These are phyloP conservation scores for Candida parachauliodes DNA, from an alignment of 805 yeast species.

Conservation along the genomic window DNA sequence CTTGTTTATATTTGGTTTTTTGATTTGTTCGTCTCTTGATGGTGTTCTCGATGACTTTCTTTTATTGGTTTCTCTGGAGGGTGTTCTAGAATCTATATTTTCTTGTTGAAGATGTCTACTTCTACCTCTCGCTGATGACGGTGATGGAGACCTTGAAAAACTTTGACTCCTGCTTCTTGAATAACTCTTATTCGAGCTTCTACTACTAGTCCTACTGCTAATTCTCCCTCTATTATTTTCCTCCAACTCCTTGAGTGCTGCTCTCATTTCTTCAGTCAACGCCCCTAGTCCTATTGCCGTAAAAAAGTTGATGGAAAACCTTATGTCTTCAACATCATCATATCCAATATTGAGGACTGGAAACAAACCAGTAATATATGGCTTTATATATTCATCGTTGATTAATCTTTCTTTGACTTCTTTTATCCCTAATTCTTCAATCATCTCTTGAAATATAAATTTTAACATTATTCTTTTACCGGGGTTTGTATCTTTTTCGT, in stretches of 20 bases:
- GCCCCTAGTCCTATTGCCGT: slow-evolving; percentile 90
- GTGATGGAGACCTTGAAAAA: slow-evolving; percentile 15
- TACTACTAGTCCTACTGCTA: slow-evolving; percentile 10
- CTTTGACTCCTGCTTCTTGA: slow-evolving; percentile 15
- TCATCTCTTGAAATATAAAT: slow-evolving; percentile 74
- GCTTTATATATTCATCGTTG: slow-evolving; percentile 48
- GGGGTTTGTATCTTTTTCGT: slow-evolving; percentile 72
- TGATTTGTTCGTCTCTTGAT: neutral
- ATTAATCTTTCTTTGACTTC: slow-evolving; percentile 46
- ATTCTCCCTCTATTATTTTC: slow-evolving; percentile 18
- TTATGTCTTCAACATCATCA: slow-evolving; percentile 46
- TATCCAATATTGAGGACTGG: slow-evolving; percentile 42
- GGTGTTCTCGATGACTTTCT: slow-evolving; percentile 13
- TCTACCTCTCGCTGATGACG: slow-evolving; percentile 15
- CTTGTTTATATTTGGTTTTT: neutral
- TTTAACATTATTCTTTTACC: slow-evolving; percentile 79
- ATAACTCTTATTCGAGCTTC: slow-evolving; percentile 12
- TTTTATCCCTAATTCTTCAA: slow-evolving; percentile 66
- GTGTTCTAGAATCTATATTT: slow-evolving; percentile 8
- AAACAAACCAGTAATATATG: slow-evolving; percentile 55
- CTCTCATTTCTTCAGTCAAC: slow-evolving; percentile 80
- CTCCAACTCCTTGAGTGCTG: slow-evolving; percentile 35
- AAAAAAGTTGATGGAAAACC: slow-evolving; percentile 85
- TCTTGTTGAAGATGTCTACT: slow-evolving; percentile 1
- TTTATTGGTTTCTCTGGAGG: slow-evolving; percentile 15